These are phyloP conservation scores for Populus simonii DNA, from an alignment of 345 rosid genomes.

Conservation along the genomic window DNA sequence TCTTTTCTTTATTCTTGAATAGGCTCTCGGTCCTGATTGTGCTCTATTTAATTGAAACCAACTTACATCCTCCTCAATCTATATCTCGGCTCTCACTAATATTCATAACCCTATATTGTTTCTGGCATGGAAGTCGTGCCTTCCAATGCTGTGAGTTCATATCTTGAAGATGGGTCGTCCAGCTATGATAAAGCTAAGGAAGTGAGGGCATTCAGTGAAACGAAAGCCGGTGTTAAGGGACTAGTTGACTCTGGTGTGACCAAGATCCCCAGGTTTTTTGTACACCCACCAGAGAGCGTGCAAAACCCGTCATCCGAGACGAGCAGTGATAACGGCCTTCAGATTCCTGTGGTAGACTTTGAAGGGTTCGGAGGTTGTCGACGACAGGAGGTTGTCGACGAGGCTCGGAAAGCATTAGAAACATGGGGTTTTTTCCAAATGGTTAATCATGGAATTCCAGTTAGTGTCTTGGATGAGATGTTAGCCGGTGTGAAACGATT, in stretches of 20 bases:
- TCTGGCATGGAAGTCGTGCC: slow-evolving; percentile 18
- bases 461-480: slow-evolving; percentile 40
- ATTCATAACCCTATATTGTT: background rate
- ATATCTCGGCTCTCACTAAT: background rate
- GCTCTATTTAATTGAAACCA: background rate
- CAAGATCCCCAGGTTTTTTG: no score
- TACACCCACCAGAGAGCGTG: slow-evolving; percentile 1
- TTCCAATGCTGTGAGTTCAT: background rate
- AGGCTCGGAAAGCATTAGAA: slow-evolving; percentile 32
- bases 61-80: no score
- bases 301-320: background rate
- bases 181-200: no score
- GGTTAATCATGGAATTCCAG: slow-evolving; percentile 46
- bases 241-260: no score
- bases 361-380: no score
- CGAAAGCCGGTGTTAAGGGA: no score
- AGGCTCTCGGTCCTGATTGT: background rate
- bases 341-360: no score
- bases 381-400: slow-evolving; percentile 16
- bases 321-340: background rate
- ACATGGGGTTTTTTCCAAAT: slow-evolving; percentile 51
- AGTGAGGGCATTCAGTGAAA: no score
- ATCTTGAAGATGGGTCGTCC: slow-evolving; percentile 11
- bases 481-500: slow-evolving; percentile 26
- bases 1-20: slow-evolving; percentile 3